A percentile compares a stretch with the other conserved stretches of the same genome.
These are phyloP conservation scores for Dipteronia sinensis DNA, from an alignment of 345 rosid genomes.

Conservation along the genomic window DNA sequence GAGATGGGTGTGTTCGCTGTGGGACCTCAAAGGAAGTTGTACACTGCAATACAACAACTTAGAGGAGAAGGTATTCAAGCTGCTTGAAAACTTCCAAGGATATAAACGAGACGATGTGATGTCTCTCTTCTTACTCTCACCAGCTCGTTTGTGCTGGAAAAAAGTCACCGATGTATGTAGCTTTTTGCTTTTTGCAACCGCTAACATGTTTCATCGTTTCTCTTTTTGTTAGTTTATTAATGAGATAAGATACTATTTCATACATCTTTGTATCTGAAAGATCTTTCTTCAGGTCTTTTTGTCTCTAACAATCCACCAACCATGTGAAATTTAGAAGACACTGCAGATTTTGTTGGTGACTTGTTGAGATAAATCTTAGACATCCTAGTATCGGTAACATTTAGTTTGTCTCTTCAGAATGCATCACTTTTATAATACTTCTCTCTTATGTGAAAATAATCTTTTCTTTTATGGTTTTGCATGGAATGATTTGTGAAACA, in stretches of 20 bases:
- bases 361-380: background rate
- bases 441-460: background rate
- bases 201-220: slow-evolving; percentile 23
- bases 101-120: background rate
- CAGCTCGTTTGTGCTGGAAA: slow-evolving; percentile 27
- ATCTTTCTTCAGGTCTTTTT: background rate
- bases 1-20: slow-evolving; percentile 62
- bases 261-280: slow-evolving; percentile 1
- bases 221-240: slow-evolving; percentile 18
- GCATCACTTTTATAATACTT: background rate
- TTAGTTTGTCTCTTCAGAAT: background rate
- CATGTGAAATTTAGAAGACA: background rate
- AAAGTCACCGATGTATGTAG: slow-evolving; percentile 28
- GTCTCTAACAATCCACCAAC: background rate
- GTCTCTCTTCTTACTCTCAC: slow-evolving; percentile 7
- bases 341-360: slow-evolving; percentile 3
- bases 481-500: background rate
- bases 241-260: slow-evolving; percentile 7
- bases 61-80: slow-evolving; percentile 29
- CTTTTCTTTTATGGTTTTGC: background rate
- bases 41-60: slow-evolving; percentile 47
- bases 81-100: slow-evolving; percentile 13
- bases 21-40: slow-evolving; percentile 60
- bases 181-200: slow-evolving; percentile 21
- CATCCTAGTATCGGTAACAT: background rate